Base-by-base conservation (phyloP, 139 green algal genomes). In the Nannochloris sp. region DNA sequence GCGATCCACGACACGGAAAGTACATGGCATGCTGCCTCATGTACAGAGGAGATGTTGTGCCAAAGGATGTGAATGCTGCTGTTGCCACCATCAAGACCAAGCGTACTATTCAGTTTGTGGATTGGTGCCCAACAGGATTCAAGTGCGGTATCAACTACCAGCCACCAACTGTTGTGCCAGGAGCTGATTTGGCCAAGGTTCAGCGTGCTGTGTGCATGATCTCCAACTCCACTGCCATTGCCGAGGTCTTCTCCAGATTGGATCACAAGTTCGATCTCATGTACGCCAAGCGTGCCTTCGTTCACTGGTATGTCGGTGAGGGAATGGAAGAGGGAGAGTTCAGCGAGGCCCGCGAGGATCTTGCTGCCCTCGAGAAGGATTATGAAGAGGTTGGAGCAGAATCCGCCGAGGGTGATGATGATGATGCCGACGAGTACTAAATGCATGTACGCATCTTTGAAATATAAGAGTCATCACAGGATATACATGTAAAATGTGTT, bases 61-160 rank as follows among this genome's bases (percentile, higher is more conserved):
- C 93, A 77, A 98, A 98, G 90, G 93, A 98, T 70, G 92, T 98
- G 30, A 97, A 97, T 73, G 88, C 89, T 20, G 81, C 89, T 25
- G 89, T 97, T 30, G 89, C 88, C 65, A 97, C 87, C 75, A 94
- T 97, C 85, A 97, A 98, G 92, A 97, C 91, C 79, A 97, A 97
- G 87, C 82, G 92, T 65, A 98, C 92, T 69, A 96, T 97, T 76
- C 91, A 92, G 75, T 89, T 97, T 78, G 93, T 97, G 17, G 92
- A 97, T 83, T 98, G 92, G 93, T 97, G 89, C 85, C 91, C 91
- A 70, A 97, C 92, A 50, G 92, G 90, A 55, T 98, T 98, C 86
- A 98, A 98, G 90, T 97, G 91, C 80, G 93, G 93, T 74, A 98
- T 98, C 86, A 98, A 98, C 91, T 97, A 96, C 91, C 92, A 98